These are phyloP conservation scores for Irpex sp. DNA, from an alignment of 1,284 basidiomycete genomes.

Conservation along the genomic window DNA sequence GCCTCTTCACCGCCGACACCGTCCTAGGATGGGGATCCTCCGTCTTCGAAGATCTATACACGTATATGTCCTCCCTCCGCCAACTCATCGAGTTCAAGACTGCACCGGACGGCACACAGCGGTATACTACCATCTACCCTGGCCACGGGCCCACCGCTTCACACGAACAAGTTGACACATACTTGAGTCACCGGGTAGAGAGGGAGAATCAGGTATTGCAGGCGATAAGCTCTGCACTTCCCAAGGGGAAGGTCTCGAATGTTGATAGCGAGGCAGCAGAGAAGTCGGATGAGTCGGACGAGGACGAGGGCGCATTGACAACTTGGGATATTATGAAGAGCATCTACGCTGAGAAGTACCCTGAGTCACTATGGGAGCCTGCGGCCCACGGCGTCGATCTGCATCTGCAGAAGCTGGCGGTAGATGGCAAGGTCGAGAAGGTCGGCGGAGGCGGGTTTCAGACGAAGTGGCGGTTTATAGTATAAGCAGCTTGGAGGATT, in stretches of 20 bases:
- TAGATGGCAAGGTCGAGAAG: constrained; percentile 54
- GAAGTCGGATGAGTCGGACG: neutral
- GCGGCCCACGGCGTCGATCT: constrained; percentile 69
- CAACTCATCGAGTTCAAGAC: constrained; percentile 47
- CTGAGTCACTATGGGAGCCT: constrained; percentile 67
- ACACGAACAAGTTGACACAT: constrained; percentile 62
- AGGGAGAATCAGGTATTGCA: constrained; percentile 79
- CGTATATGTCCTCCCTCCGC: constrained; percentile 72
- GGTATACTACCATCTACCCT: constrained; percentile 66
- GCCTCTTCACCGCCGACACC: constrained; percentile 87
- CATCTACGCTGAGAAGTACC: constrained; percentile 66
- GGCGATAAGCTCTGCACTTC: constrained; percentile 42
- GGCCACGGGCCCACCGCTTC: constrained; percentile 82
- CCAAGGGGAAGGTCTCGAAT: constrained; percentile 8
- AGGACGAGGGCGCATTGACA: constrained; percentile 39
- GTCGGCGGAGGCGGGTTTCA: constrained; percentile 47
- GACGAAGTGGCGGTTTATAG: constrained; percentile 31
- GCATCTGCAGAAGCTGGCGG: constrained; percentile 73
- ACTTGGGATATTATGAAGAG: constrained; percentile 61
- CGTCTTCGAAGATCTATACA: constrained; percentile 82
- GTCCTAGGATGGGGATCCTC: constrained; percentile 90
- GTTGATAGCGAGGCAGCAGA: neutral
- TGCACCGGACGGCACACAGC: constrained; percentile 19
- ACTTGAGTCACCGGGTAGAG: constrained; percentile 80
- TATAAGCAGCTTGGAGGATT: constrained; percentile 3